Evolutionary conservation across 1,284 basidiomycete species (phyloP).

Genomic region (Schizopora paradoxa): DNA sequence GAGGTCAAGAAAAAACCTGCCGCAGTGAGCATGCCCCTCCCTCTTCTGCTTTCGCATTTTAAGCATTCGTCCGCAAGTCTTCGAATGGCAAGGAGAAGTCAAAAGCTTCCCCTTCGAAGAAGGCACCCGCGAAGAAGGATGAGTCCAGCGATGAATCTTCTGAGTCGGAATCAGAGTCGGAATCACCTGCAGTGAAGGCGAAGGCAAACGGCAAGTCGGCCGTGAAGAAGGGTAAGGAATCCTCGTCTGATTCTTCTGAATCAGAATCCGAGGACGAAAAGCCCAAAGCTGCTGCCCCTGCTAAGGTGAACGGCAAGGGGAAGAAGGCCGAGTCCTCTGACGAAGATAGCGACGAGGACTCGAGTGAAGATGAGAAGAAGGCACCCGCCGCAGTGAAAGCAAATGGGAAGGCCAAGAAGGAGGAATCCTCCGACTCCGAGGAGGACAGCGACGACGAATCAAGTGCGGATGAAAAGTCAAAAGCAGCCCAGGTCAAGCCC

Average conservation of each 20-base stretch:
- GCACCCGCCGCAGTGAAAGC: constrained; percentile 5
- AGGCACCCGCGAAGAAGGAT: constrained; percentile 24
- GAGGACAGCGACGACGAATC: constrained; percentile 17
- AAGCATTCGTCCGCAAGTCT: too few species aligned
- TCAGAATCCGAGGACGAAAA: constrained; percentile 7
- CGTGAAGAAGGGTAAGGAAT: constrained; percentile 1
- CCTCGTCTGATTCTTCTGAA: constrained; percentile 6
- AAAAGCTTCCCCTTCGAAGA: too few species aligned
- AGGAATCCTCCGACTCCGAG: constrained; percentile 15
- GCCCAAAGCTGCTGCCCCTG: too few species aligned
- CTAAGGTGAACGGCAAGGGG: constrained; percentile 8
- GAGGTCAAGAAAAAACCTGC: too few species aligned
- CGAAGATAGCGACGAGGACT: neutral
- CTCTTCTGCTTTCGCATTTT: too few species aligned
- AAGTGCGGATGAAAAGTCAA: constrained; percentile 34
- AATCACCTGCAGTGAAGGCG: constrained; percentile 20
- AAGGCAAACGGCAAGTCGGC: constrained; percentile 25
- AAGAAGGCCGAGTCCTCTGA: constrained; percentile 16
- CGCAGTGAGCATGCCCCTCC: too few species aligned
- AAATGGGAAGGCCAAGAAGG: constrained; percentile 7
- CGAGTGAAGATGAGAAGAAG: constrained; percentile 12
- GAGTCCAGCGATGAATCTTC: constrained; percentile 27
- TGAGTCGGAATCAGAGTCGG: constrained; percentile 24
- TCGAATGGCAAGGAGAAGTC: too few species aligned
- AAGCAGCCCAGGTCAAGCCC: constrained; percentile 33